Percentiles rank a stretch among this genome's conserved stretches.
Conservation (phyloP, 352 stramenopile genomes). For the Pythium coloratum region DNA sequence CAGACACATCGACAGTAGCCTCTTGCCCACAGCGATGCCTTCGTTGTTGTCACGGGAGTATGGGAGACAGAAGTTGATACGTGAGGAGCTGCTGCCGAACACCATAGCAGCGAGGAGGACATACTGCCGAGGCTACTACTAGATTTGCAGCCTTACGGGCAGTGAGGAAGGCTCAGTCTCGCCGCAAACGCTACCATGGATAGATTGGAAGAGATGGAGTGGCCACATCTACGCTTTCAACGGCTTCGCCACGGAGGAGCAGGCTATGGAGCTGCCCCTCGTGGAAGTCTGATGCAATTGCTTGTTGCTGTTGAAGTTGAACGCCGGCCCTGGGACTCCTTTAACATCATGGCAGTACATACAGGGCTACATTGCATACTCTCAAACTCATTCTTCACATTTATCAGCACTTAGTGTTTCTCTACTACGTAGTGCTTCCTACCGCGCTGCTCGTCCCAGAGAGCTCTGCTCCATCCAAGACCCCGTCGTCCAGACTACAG, state of each 20-base stretch:
- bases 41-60: background rate
- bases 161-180: background rate
- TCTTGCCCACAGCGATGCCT: background rate
- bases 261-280: background rate
- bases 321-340: background rate
- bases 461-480: background rate
- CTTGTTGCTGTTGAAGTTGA: background rate
- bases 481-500: background rate
- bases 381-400: background rate
- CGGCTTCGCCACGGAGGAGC: too few relatives aligned
- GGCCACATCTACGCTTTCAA: background rate
- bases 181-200: too few relatives aligned
- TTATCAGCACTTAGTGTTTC: background rate
- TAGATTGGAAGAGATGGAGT: background rate
- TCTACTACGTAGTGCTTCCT: background rate
- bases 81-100: background rate
- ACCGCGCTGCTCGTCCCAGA: background rate
- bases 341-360: background rate
- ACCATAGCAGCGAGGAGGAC: background rate
- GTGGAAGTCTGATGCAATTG: background rate
- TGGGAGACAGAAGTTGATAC: background rate
- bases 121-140: background rate
- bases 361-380: background rate
- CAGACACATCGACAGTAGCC: background rate
- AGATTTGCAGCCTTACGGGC: background rate